Percentiles rank a stretch among this genome's conserved stretches.
phyloP scores from a whole-genome alignment of 2,329 filamentous ascomycete genomes.

The Fusarium fujikuroi region DNA sequence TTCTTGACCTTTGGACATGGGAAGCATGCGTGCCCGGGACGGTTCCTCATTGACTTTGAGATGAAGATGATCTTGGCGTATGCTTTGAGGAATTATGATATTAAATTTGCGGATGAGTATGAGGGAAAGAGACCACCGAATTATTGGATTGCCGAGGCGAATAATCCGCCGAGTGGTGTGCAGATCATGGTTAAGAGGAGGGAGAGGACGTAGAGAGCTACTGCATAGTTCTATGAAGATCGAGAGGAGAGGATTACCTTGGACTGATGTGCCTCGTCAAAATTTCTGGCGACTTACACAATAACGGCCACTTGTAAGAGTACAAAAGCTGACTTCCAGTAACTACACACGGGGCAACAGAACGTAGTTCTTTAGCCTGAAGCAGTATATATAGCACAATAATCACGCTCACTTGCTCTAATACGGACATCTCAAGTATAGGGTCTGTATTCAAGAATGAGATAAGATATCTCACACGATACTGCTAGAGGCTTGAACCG shows the following conservation, averaged over 20 bases:
- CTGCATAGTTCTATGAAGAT: background rate
- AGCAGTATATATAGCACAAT: background rate
- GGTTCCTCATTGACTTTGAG: conserved; percentile 48
- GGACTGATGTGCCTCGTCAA: background rate
- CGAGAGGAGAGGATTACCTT: fast-evolving
- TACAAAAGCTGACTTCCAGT: background rate
- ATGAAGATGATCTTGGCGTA: conserved; percentile 47
- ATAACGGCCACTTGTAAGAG: too few relatives aligned
- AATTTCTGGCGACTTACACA: fast-evolving
- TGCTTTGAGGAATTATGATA: conserved; percentile 36
- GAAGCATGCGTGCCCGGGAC: conserved; percentile 49
- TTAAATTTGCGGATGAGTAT: conserved; percentile 34
- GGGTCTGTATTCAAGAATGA: background rate
- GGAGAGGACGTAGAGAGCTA: background rate
- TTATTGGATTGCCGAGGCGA: conserved; percentile 34
- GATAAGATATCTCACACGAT: background rate
- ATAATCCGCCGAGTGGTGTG: conserved; percentile 29
- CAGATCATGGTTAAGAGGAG: conserved; percentile 35
- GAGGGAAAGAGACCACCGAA: conserved; percentile 36
- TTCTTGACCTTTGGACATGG: conserved; percentile 51
- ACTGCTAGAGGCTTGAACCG: background rate
- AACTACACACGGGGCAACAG: too few relatives aligned
- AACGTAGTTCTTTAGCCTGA: too few relatives aligned
- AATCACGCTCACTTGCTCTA: background rate
- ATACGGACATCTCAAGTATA: background rate